Evolutionary conservation across 305 asterid genomes (phyloP), one percentile per base, ranked within the genome.

Genomic region (Plantago rigida): DNA sequence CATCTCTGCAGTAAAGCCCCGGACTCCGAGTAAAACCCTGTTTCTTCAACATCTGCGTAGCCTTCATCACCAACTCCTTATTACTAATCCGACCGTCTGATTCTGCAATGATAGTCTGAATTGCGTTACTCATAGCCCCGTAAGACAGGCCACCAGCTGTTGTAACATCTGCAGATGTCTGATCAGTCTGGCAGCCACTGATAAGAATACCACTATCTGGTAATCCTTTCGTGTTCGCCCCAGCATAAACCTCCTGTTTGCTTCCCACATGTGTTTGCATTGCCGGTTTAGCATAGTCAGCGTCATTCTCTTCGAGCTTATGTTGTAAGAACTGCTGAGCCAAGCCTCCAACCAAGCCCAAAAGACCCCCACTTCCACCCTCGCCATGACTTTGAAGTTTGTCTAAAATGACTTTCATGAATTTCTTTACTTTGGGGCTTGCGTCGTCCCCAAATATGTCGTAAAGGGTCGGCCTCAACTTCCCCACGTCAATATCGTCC

Each of bases 121-220:
- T 86, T 3, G 98, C 95, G 47, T 91, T 91, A 77, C 98, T 91
- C 66, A 87, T 73, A n/a, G 98, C 96, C 1, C 96, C 96, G 19
- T 81, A 87, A 45, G 96, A 86, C 15, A 65, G 76, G 47, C 84
- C 83, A 1, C 94, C 87, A 0, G 78, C 44, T 1, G 98, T 96
- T 24, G 75, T 78, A 15, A 96, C 97, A 62, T 91, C 97, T 0
- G 97, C 98, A 0, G 98, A 91, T 4, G 98, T 91, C 63, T 91
- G 83, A 51, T 87, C 80, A 0, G 98, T 85, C 67, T 87, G 98
- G 71, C 98, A 91, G 48, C 96, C 96, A 49, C 96, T 87, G 48
- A 91, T 81, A 45, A 91, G 87, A 71, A 91, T 80, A 47, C 97
- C 94, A 19, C 73, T 63, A 56, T 87, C 94, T 0, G 95, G 87